Conservation (phyloP, 768 basidiomycete genomes). For the Amanita rubescens region DNA sequence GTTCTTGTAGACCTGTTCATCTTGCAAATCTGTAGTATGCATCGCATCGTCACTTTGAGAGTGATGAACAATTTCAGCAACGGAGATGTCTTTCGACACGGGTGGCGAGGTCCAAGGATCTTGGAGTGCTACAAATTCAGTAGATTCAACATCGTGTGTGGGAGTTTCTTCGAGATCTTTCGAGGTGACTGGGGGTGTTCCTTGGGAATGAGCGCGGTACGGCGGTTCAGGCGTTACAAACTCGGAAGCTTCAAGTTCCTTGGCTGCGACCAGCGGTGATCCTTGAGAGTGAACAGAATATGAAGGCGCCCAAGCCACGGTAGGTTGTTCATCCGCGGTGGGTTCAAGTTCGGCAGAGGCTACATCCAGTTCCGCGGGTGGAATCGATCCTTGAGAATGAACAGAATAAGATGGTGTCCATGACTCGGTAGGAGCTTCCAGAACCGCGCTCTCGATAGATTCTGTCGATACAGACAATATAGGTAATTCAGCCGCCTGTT, state of each 20-base stretch:
- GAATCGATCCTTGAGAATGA: conserved; percentile 12
- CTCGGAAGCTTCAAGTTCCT: conserved; percentile 8
- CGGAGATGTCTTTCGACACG: neutral
- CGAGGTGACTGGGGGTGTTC: conserved; percentile 2
- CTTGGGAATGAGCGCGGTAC: conserved; percentile 18
- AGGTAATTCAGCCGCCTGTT: neutral
- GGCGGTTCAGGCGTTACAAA: conserved; percentile 6
- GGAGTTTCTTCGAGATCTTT: conserved; percentile 5
- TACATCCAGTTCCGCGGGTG: neutral
- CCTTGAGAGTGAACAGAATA: conserved; percentile 18
- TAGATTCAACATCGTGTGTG: neutral
- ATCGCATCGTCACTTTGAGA: neutral
- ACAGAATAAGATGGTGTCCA: conserved; percentile 23
- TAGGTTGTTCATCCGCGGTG: neutral
- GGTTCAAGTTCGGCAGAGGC: neutral
- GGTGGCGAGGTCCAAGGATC: neutral
- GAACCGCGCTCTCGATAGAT: neutral
- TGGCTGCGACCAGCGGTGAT: conserved; percentile 4
- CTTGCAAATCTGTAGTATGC: neutral
- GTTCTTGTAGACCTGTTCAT: neutral
- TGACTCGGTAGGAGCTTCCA: neutral
- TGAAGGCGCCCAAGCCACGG: conserved; percentile 15
- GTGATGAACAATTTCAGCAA: neutral
- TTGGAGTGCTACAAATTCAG: neutral
- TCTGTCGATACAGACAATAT: neutral